A percentile compares a stretch with the other conserved stretches of the same genome.
phyloP scores from a whole-genome alignment of 352 stramenopile genomes.

The Globisporangium canariense region DNA sequence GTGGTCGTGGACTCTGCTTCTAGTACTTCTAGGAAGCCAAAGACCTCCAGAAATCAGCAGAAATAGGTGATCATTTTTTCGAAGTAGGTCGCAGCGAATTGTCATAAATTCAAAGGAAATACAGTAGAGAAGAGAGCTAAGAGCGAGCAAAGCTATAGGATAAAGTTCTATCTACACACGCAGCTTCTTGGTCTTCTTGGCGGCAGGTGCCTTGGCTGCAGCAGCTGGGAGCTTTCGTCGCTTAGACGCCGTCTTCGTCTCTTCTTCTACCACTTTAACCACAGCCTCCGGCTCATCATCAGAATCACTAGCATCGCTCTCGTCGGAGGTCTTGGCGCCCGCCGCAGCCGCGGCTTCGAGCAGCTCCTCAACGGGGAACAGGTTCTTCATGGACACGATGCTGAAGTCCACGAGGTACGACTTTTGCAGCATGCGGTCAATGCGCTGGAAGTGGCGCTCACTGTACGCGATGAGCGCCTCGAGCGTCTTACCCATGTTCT shows the following conservation, averaged over 20 bases:
- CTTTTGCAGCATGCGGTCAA: constrained; percentile 95
- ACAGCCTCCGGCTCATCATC: constrained; percentile 5
- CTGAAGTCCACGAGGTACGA: constrained; percentile 96
- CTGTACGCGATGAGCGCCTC: constrained; percentile 95
- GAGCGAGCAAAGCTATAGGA: not conserved
- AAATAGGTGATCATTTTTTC: not conserved
- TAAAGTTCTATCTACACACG: constrained; percentile 41
- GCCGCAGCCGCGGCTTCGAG: constrained; percentile 10
- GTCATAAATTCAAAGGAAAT: constrained; percentile 2
- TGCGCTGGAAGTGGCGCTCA: constrained; percentile 95
- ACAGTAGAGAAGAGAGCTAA: not conserved
- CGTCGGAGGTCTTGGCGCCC: constrained; percentile 24
- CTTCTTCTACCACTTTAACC: constrained; percentile 8
- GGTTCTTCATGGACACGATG: constrained; percentile 84
- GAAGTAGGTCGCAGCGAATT: not conserved
- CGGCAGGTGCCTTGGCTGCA: not conserved
- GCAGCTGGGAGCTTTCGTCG: constrained; percentile 7
- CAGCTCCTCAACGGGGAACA: constrained; percentile 43
- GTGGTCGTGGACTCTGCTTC: too few species aligned
- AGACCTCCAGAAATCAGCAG: not conserved
- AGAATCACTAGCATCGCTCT: constrained; percentile 37
- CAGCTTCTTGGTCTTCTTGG: constrained; percentile 36
- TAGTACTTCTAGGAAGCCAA: not conserved
- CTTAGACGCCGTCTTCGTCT: constrained; percentile 24
- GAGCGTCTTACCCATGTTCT: constrained; percentile 77